phyloP scores from a whole-genome alignment of 441 rosid genomes.

The Kokia cookei region DNA sequence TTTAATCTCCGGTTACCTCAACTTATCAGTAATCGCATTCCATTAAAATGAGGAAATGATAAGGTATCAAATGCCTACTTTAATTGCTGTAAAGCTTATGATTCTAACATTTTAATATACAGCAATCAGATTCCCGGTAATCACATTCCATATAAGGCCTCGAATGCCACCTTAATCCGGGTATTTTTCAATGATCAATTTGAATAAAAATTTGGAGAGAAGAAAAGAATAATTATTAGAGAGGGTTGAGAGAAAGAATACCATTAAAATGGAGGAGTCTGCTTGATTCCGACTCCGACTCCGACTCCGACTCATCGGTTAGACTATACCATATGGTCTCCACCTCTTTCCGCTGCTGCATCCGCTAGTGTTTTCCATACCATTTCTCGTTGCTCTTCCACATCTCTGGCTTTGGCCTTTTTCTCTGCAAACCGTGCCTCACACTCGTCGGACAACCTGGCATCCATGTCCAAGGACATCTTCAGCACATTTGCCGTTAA shows the following conservation, averaged over 20 bases:
- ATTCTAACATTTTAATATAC: background rate
- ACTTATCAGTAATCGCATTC: background rate
- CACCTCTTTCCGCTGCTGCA: conserved; percentile 54
- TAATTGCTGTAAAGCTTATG: background rate
- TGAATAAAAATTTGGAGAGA: background rate
- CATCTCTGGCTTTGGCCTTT: conserved; percentile 46
- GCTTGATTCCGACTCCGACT: background rate
- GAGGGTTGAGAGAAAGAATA: conserved; percentile 24
- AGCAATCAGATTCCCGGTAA: background rate
- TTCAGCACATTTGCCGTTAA: conserved; percentile 66
- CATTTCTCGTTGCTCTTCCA: conserved; percentile 63
- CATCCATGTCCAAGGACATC: conserved; percentile 88
- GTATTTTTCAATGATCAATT: conserved; percentile 21
- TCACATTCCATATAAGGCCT: background rate
- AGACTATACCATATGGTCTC: conserved; percentile 53
- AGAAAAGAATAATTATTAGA: background rate
- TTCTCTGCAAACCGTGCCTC: conserved; percentile 53
- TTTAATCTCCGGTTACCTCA: background rate
- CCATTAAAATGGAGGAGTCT: conserved; percentile 22
- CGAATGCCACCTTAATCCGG: conserved; percentile 2
- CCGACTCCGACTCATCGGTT: conserved; percentile 12
- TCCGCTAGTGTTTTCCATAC: conserved; percentile 83
- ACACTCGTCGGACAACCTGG: conserved; percentile 72
- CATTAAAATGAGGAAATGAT: background rate
- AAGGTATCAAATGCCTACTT: background rate